Conservation (phyloP, 78 protist species). For the Thecamonas trahens region DNA sequence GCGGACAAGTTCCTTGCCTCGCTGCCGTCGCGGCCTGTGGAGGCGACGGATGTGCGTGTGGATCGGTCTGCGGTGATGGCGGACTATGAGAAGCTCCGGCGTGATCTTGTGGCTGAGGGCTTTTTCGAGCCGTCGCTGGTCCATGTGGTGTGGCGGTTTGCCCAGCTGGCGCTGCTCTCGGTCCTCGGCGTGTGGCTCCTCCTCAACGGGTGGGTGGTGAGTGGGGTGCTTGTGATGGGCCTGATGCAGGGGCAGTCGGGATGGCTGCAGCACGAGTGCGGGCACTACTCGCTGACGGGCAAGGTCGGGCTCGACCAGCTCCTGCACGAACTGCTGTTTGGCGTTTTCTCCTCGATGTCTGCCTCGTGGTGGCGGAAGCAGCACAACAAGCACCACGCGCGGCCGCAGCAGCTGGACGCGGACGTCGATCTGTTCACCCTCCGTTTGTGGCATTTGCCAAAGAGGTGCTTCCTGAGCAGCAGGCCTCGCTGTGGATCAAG, state of each 20-base stretch:
- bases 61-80: too few species aligned
- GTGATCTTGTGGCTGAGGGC: constrained; percentile 14
- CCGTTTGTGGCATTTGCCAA: background rate
- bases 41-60: too few species aligned
- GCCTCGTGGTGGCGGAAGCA: constrained; percentile 12
- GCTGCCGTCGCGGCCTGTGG: background rate
- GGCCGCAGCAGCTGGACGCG: constrained; percentile 23
- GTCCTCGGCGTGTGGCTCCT: background rate
- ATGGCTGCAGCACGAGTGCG: constrained; percentile 36
- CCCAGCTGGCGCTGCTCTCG: background rate
- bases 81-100: background rate
- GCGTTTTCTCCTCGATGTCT: background rate
- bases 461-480: background rate
- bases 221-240: background rate
- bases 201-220: background rate
- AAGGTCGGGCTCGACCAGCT: background rate
- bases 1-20: background rate
- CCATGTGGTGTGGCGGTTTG: background rate
- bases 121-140: constrained; percentile 3
- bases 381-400: constrained; percentile 33
- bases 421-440: constrained; percentile 13
- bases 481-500: background rate
- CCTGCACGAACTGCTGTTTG: background rate
- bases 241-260: constrained; percentile 21
- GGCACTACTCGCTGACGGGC: constrained; percentile 28